These are phyloP conservation scores for Cubamyces sp. DNA, from an alignment of 768 basidiomycete species.

Conservation along the genomic window DNA sequence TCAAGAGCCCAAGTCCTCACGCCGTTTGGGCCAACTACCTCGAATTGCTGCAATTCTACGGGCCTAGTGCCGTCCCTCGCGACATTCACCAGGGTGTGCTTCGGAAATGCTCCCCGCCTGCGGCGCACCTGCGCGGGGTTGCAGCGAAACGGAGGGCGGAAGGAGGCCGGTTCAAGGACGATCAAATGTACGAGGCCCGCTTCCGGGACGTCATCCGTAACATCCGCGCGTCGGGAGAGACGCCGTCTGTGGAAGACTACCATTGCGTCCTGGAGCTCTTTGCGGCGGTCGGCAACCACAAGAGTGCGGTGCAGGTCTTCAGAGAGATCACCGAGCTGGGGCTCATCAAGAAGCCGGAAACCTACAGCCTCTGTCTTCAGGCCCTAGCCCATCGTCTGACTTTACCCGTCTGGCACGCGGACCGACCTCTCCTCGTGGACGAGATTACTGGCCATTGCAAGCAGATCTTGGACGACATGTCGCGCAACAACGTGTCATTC, in stretches of 20 bases:
- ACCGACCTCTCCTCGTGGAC: slow-evolving; percentile 40
- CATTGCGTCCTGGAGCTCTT: slow-evolving; percentile 77
- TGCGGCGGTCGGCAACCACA: slow-evolving; percentile 72
- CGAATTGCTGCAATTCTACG: slow-evolving; percentile 54
- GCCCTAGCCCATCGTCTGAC: slow-evolving; percentile 70
- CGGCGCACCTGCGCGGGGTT: slow-evolving; percentile 47
- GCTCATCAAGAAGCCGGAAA: slow-evolving; percentile 53
- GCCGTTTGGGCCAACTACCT: slow-evolving; percentile 65
- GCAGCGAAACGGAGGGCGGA: slow-evolving; percentile 46
- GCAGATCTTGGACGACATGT: slow-evolving; percentile 64
- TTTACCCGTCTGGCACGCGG: slow-evolving; percentile 52
- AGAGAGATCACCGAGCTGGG: slow-evolving; percentile 54
- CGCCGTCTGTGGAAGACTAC: slow-evolving; percentile 63
- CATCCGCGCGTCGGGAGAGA: slow-evolving; percentile 58
- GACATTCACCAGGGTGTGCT: slow-evolving; percentile 72
- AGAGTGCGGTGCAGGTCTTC: slow-evolving; percentile 63
- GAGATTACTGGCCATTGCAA: slow-evolving; percentile 53
- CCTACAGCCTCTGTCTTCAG: slow-evolving; percentile 67
- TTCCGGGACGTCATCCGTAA: slow-evolving; percentile 70
- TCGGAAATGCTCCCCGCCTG: slow-evolving; percentile 61
- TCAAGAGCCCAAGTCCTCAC: slow-evolving; percentile 6
- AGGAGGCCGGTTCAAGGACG: slow-evolving; percentile 27
- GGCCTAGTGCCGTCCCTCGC: slow-evolving; percentile 56
- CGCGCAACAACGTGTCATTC: slow-evolving; percentile 46
- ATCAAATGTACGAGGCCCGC: slow-evolving; percentile 67